Base-by-base conservation (phyloP, 257 asterid species). In the Capsicum chinense region DNA sequence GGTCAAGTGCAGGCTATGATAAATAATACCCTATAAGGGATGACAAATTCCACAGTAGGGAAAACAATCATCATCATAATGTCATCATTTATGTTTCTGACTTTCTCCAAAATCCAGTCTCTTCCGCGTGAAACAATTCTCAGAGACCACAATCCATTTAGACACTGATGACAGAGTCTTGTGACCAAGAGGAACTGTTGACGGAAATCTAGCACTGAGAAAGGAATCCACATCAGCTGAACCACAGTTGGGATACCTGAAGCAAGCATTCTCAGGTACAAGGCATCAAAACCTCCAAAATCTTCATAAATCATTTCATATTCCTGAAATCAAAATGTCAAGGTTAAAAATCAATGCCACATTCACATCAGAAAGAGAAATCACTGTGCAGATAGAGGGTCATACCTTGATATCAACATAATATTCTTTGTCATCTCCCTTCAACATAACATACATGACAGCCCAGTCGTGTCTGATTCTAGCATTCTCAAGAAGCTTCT, bases 401-500 rank as follows among this genome's bases (percentile, higher is more conserved):
- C 89, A 64, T 86, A 97, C 99, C 90, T 90, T 93, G 85, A 93
- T 81, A 84, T 97, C 95, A 85, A 97, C 94, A 84, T 87, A 90
- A 87, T 92, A 95, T 89, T 97, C 99, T 88, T 81, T 88, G 88
- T 93, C 97, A 85, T 88, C 91, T 81, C 99, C 99, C 92, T 93
- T 97, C 70, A 97, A 92, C 79, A 87, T 89, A 83, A 97, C 63
- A 88, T 91, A 93, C 94, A 95, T 91, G 90, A 91, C 95, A 83
- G 90, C 95, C 98, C 98, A 95, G 87, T 97, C 99, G 84, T 97
- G 98, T 93, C 99, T 95, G 86, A 97, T 91, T 86, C 95, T 92
- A 91, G 99, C 99, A 87, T 90, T 90, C 87, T 88, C 92, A 85
- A 97, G 92, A 85, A 97, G 94, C 89, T 95, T 93, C 87, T 86